phyloP scores from a whole-genome alignment of 768 basidiomycete species.

The Suillus sp. region DNA sequence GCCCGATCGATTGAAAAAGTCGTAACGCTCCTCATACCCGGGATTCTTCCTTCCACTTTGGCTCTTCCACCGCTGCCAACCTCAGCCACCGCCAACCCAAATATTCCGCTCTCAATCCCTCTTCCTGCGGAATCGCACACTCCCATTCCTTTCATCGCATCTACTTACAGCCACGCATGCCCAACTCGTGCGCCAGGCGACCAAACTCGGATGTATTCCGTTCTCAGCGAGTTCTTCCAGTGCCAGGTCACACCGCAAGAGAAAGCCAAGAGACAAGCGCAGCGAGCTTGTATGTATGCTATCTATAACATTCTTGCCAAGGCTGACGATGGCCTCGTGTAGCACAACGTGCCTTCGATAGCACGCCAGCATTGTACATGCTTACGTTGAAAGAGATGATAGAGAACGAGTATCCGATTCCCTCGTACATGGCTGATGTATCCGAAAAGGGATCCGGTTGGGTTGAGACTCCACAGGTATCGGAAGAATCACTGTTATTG shows the following conservation, averaged over 20 bases:
- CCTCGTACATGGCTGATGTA: constrained; percentile 78
- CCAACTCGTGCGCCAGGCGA: constrained; percentile 95
- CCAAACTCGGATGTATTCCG: constrained; percentile 78
- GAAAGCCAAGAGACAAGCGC: constrained; percentile 62
- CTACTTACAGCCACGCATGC: constrained; percentile 88
- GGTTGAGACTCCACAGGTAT: constrained; percentile 74
- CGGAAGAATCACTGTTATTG: constrained; percentile 33
- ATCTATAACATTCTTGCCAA: constrained; percentile 22
- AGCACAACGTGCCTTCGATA: constrained; percentile 65
- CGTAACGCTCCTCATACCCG: constrained; percentile 83
- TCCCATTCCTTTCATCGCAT: constrained; percentile 66
- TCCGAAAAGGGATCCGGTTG: constrained; percentile 69
- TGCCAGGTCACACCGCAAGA: constrained; percentile 79
- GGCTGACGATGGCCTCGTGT: constrained; percentile 18
- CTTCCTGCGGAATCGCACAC: constrained; percentile 35
- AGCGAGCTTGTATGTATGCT: constrained; percentile 43
- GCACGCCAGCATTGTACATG: constrained; percentile 69
- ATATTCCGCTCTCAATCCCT: constrained; percentile 54
- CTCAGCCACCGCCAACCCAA: constrained; percentile 59
- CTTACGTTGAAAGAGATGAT: constrained; percentile 85
- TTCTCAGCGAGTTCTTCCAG: constrained; percentile 81
- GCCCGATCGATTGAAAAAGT: constrained; percentile 72
- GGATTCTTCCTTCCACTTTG: constrained; percentile 75
- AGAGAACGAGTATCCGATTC: constrained; percentile 91
- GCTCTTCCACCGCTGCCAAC: constrained; percentile 72